Conservation (phyloP, 768 basidiomycete genomes). For the Terana coerulea region DNA sequence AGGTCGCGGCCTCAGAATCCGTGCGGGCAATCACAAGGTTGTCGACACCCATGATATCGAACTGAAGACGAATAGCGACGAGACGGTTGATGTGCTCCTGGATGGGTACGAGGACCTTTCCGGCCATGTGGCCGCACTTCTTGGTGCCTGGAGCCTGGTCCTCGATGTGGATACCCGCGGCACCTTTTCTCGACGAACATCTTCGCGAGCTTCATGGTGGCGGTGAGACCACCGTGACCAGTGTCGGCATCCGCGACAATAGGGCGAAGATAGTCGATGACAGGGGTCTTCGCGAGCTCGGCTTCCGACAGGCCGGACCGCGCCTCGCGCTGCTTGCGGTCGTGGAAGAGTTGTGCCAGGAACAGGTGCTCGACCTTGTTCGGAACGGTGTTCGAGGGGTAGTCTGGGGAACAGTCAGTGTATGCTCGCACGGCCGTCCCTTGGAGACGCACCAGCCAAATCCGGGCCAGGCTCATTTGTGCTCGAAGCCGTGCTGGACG, state of each 20-base stretch:
- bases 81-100: constrained; percentile 98
- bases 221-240: constrained; percentile 96
- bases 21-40: constrained; percentile 93
- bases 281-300: constrained; percentile 66
- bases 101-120: constrained; percentile 96
- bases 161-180: constrained; percentile 96
- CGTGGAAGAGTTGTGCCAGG: constrained; percentile 98
- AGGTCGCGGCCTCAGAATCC: constrained; percentile 95
- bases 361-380: constrained; percentile 99
- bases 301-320: constrained; percentile 67
- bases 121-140: constrained; percentile 94
- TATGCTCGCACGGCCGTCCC: background rate
- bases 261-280: constrained; percentile 88
- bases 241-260: constrained; percentile 97
- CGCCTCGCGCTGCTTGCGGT: constrained; percentile 89
- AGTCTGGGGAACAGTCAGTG: constrained; percentile 50
- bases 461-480: constrained; percentile 98
- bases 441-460: constrained; percentile 72
- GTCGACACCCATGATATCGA: constrained; percentile 97
- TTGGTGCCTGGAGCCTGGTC: constrained; percentile 98
- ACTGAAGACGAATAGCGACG: constrained; percentile 94
- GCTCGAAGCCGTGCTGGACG: constrained; percentile 88
- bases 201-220: constrained; percentile 97
- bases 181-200: constrained; percentile 97
- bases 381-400: constrained; percentile 97